phyloP scores from a whole-genome alignment of 2,329 filamentous ascomycete species.

The Fusarium sp. region DNA sequence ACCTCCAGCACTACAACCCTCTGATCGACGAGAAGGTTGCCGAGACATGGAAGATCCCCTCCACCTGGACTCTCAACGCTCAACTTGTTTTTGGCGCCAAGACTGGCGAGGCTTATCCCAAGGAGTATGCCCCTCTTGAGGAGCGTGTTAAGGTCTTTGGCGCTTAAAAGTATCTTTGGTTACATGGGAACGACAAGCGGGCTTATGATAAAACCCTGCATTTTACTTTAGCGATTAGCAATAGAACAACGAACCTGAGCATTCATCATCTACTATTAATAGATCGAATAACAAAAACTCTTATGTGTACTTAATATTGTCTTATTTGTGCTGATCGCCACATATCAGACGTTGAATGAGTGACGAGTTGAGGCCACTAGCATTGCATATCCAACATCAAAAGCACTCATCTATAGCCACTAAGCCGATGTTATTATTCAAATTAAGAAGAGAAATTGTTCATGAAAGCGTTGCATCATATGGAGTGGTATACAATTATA shows the following conservation, averaged over 20 bases:
- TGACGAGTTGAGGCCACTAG: neutral
- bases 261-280: conserved; percentile 2
- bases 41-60: conserved; percentile 76
- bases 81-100: conserved; percentile 87
- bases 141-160: conserved; percentile 76
- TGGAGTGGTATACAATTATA: conserved; percentile 27
- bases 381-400: neutral
- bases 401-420: neutral
- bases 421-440: neutral
- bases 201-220: conserved; percentile 10
- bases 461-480: conserved; percentile 6
- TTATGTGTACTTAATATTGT: neutral
- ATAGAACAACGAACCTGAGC: conserved; percentile 14
- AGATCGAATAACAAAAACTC: conserved; percentile 4
- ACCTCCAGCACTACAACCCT: conserved; percentile 95
- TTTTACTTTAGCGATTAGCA: conserved; percentile 31
- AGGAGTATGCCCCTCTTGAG: conserved; percentile 74
- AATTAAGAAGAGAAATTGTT: neutral
- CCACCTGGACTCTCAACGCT: conserved; percentile 80
- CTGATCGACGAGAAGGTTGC: conserved; percentile 80
- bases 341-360: neutral
- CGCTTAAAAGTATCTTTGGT: conserved; percentile 52
- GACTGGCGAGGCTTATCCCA: conserved; percentile 68
- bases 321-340: neutral
- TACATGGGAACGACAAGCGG: conserved; percentile 10